Base-by-base conservation (phyloP, 2,329 filamentous ascomycete genomes). In the Harringtonia lauricola region DNA sequence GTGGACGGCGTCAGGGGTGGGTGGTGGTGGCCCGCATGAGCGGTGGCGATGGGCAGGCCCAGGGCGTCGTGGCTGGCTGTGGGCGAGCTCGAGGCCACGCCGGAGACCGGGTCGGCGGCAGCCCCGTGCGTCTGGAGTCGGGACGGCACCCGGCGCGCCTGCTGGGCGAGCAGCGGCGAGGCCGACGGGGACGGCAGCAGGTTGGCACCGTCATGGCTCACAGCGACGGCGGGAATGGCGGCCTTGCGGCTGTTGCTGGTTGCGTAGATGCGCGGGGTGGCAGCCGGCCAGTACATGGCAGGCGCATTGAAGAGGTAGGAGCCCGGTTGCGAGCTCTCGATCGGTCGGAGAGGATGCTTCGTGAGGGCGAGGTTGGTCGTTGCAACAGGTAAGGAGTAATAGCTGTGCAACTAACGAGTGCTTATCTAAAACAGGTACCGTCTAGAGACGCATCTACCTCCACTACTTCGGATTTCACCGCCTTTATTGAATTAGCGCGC, bases 211-310 rank as follows among this genome's bases (percentile, higher is more conserved):
- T 86, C 75, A 52, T 81, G 72, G 42, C 72, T 75, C 48, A 76
- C 63, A 49, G 72, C 65, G 45, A 71, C 59, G 49, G 66, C 71
- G 52, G 70, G 62, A 44, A 65, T 62, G 44, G 69, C 63, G 52
- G 70, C 63, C 60, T 72, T 71, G 57, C 74, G 76, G 65, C 78
- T 84, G 65, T 72, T 85, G 66, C 73, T 84, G 55, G 83, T 83
- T 58, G 85, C 81, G 68, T 86, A 90, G 61, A 89, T 80, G 61
- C 81, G 80, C 59, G 86, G 85, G 60, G 85, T 85, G 63, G 84
- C 86, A 63, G 88, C 77, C 58, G 86, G 86, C 86, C 86, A 94
- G 74, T 94, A 94, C 86, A 92, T 94, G 71, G 67, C 70, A 57
- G 52, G 50, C 46, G 50, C 50, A 50, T 54, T 42, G 47, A 51